Conservation (phyloP, 2,329 filamentous ascomycete genomes). For the Hypoxylon sp. region DNA sequence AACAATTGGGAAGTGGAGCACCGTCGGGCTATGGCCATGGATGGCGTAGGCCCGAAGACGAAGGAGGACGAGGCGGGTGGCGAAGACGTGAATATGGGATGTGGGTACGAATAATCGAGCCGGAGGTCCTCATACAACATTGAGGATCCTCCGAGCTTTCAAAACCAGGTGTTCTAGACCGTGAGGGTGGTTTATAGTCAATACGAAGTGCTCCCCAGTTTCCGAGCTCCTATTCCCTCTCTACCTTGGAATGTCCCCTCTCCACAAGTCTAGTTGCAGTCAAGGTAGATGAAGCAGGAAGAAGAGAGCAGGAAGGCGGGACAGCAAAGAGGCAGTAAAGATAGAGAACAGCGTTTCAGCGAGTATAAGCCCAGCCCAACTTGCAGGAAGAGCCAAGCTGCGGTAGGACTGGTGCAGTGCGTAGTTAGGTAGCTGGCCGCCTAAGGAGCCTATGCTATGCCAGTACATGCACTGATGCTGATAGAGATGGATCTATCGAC, state of each 20-base stretch:
- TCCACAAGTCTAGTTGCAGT: conserved; percentile 25
- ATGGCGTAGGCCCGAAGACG: conserved; percentile 40
- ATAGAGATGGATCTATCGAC: conserved; percentile 39
- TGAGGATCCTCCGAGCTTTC: conserved; percentile 17
- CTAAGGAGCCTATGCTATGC: conserved; percentile 34
- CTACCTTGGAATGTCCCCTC: conserved; percentile 31
- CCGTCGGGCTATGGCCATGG: conserved; percentile 49
- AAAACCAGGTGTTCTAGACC: conserved; percentile 23
- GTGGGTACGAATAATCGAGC: conserved; percentile 37
- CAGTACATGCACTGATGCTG: conserved; percentile 39
- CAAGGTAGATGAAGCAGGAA: conserved; percentile 6
- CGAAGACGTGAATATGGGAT: conserved; percentile 26
- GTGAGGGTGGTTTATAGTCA: conserved; percentile 20
- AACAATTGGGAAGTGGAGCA: conserved; percentile 42
- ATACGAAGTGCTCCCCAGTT: conserved; percentile 28
- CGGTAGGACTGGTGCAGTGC: conserved; percentile 32
- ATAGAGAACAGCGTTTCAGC: conserved; percentile 21
- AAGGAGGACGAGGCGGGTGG: conserved; percentile 32
- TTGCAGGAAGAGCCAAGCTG: conserved; percentile 18
- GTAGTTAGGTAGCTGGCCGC: conserved; percentile 31
- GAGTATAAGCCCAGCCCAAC: conserved; percentile 30
- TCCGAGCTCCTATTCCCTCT: conserved; percentile 36
- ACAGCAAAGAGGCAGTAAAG: conserved; percentile 4
- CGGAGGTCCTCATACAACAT: conserved; percentile 32
- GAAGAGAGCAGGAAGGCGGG: conserved; percentile 1